A percentile compares a stretch with the other conserved stretches of the same genome.
Conservation (phyloP, 2,329 filamentous ascomycete species). For the Aspergillus tanneri region DNA sequence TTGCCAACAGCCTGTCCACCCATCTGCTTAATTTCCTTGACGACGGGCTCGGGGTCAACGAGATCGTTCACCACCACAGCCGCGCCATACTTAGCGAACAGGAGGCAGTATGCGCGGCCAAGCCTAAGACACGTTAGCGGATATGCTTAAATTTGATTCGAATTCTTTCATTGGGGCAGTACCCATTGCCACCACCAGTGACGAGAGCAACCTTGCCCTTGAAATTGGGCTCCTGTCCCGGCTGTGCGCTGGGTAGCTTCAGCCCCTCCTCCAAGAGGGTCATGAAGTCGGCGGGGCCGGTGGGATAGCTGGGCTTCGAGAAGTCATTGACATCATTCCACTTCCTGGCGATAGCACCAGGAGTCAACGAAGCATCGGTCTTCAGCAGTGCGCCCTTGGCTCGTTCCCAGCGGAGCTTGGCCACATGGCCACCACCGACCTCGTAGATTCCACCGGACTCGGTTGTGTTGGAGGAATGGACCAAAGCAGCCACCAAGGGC, state of each 20-base stretch:
- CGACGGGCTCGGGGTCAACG: constrained; percentile 84
- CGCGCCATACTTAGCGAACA: constrained; percentile 80
- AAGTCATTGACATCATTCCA: constrained; percentile 89
- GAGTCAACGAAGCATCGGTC: constrained; percentile 83
- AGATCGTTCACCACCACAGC: constrained; percentile 94
- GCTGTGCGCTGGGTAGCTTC: constrained; percentile 70
- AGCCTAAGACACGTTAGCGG: constrained; percentile 56
- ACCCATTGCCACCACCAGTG: constrained; percentile 82
- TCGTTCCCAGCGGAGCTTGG: constrained; percentile 94
- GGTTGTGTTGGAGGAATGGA: constrained; percentile 76
- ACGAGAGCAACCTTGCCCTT: constrained; percentile 81
- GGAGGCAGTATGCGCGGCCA: constrained; percentile 83
- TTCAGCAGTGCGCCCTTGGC: constrained; percentile 85
- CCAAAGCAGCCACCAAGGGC: constrained; percentile 82
- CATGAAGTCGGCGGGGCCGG: constrained; percentile 84
- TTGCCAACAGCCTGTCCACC: constrained; percentile 90
- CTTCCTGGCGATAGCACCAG: constrained; percentile 81
- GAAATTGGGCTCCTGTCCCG: constrained; percentile 74
- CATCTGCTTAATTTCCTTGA: constrained; percentile 84
- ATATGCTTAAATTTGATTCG: background rate
- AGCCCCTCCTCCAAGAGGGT: constrained; percentile 77
- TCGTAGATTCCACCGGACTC: constrained; percentile 93
- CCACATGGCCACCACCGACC: constrained; percentile 85
- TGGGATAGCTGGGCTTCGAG: constrained; percentile 77
- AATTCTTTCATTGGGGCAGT: constrained; percentile 28